Evolutionary conservation across 306 rosid species (phyloP), one percentile per base, ranked within the genome.

Genomic region (Chamaecrista fasciculata): DNA sequence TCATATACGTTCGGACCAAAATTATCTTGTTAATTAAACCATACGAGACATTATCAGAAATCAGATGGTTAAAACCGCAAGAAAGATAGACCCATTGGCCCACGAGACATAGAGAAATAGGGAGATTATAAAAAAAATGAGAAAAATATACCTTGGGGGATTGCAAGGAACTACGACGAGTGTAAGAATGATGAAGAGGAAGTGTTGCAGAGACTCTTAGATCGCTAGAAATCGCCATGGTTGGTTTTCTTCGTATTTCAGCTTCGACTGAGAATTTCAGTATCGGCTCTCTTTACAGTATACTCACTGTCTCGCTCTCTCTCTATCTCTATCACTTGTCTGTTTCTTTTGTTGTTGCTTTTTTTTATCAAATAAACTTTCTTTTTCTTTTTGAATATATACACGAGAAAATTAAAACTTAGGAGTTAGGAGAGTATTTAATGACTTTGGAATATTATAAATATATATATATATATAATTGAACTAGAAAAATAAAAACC

Each of bases 151-250:
- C 98, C 98, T 90, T 94, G 1, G 86, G 64, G 50, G 81, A 79
- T 42, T 82, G 84, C 33, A 77, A 66, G 52, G 87, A 82, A 49
- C 73, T 57, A 67, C 83, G 89, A 66, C 77, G 58, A 29, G 84
- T 77, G 70, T 68, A 70, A n/a, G 85, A 49, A 61, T 81, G 80
- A 74, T 78, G 71, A 57, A 89, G 92, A 58, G 80, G 86, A 76
- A 89, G 78, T 20, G 92, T 76, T 5, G 89, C 88, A 8, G 94
- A 85, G 71, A 90, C 89, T 46, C 90, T 88, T 36, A 90, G 82
- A 75, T 86, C 86, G 73, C 96, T 89, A 33, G 80, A 73, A 75
- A 84, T 74, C 72, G 89, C 88, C 98, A 94, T 94, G 62, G 66
- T 23, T 44, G 39, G 14, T 47, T 57, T 44, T 52, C 62, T 65